Conservation (phyloP, 768 basidiomycete genomes). For the Rhodotorula graminis region DNA sequence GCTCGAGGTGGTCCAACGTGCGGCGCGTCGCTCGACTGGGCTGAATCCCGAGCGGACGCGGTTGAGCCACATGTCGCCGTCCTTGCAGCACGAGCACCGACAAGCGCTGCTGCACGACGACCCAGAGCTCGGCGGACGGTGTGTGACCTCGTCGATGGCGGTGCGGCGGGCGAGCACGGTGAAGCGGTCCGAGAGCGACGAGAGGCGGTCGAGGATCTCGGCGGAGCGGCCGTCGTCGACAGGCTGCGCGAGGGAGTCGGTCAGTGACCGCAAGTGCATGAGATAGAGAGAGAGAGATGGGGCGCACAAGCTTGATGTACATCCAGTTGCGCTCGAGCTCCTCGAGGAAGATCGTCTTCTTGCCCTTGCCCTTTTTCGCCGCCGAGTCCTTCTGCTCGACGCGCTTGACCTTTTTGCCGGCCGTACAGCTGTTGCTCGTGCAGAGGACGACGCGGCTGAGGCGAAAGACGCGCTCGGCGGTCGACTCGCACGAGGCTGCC, state of each 20-base stretch:
- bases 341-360: conserved; percentile 32
- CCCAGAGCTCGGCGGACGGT: neutral
- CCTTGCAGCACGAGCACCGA: conserved; percentile 11
- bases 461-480: conserved; percentile 31
- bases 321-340: conserved; percentile 35
- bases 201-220: conserved; percentile 21
- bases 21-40: conserved; percentile 18
- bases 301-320: conserved; percentile 31
- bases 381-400: conserved; percentile 29
- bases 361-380: conserved; percentile 9
- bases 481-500: conserved; percentile 4
- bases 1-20: conserved; percentile 26
- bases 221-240: conserved; percentile 1
- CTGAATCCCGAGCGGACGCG: conserved; percentile 21
- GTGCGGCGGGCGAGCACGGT: conserved; percentile 17
- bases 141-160: neutral
- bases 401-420: conserved; percentile 25
- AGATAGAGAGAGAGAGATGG: neutral
- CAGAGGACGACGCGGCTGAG: conserved; percentile 22
- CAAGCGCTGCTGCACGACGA: neutral
- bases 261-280: neutral
- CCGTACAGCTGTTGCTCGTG: conserved; percentile 15
- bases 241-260: neutral
- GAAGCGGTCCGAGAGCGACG: neutral
- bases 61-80: conserved; percentile 19